Conservation (phyloP, 2,329 filamentous ascomycete species). For the Penicillium sp. region DNA sequence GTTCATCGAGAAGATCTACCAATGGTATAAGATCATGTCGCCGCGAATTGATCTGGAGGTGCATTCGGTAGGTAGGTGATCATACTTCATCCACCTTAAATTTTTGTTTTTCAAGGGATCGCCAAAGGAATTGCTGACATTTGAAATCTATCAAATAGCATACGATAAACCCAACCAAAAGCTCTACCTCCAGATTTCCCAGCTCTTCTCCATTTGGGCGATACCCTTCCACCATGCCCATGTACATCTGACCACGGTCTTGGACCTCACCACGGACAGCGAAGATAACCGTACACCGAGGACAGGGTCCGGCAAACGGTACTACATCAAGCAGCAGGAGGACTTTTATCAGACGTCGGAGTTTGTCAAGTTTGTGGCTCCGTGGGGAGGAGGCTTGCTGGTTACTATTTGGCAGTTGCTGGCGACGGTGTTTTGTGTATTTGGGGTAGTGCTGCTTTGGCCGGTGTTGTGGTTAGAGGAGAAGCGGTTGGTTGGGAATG, state of each 20-base stretch:
- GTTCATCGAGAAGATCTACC: constrained; percentile 68
- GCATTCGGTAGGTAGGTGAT: constrained; percentile 54
- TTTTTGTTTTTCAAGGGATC: too few species aligned
- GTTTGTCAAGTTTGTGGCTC: constrained; percentile 69
- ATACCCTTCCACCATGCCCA: constrained; percentile 66
- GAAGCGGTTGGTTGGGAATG: too few species aligned
- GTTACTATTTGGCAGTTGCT: too few species aligned
- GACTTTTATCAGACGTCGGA: constrained; percentile 74
- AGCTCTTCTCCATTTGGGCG: constrained; percentile 68
- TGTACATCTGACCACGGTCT: constrained; percentile 59
- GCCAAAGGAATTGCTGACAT: too few species aligned
- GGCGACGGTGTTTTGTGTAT: too few species aligned
- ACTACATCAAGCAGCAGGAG: constrained; percentile 67
- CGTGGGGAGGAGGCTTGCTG: too few species aligned
- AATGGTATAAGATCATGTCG: constrained; percentile 76
- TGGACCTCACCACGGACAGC: constrained; percentile 47
- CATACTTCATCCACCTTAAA: too few species aligned
- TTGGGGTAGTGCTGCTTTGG: too few species aligned
- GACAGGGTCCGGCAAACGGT: constrained; percentile 39
- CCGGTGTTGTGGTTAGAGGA: too few species aligned
- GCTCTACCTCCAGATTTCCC: constrained; percentile 66
- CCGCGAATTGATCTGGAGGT: constrained; percentile 62
- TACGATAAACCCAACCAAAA: constrained; percentile 49
- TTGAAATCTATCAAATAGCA: too few species aligned
- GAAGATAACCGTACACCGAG: too few species aligned